Conservation (phyloP, 2,329 filamentous ascomycete genomes). For the Exophiala oligosperma region DNA sequence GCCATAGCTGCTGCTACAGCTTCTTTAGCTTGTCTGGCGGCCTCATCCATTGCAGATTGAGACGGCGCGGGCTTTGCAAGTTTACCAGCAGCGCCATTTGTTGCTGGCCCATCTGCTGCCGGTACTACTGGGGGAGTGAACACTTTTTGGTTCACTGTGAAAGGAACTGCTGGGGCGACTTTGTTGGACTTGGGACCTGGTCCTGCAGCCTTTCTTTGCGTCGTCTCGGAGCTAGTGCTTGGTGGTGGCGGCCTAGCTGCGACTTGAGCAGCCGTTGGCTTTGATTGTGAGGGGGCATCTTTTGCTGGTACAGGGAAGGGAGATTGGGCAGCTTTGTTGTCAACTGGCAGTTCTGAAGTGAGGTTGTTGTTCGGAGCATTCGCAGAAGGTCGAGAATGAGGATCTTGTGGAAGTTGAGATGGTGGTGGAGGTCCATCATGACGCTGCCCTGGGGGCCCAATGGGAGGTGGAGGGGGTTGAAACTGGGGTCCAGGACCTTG, state of each 20-base stretch:
- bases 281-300: slow-evolving; percentile 24
- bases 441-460: slow-evolving; percentile 55
- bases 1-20: slow-evolving; percentile 55
- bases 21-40: slow-evolving; percentile 49
- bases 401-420: slow-evolving; percentile 32
- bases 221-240: slow-evolving; percentile 9
- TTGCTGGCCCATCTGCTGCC: slow-evolving; percentile 33
- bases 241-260: slow-evolving; percentile 26
- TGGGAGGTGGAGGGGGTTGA: slow-evolving; percentile 53
- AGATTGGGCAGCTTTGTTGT: slow-evolving; percentile 41
- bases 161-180: slow-evolving; percentile 49
- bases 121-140: slow-evolving; percentile 36
- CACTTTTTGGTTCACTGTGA: slow-evolving; percentile 37
- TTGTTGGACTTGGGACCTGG: slow-evolving; percentile 41
- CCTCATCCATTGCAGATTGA: slow-evolving; percentile 45
- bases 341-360: slow-evolving; percentile 46
- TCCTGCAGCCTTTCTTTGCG: slow-evolving; percentile 27
- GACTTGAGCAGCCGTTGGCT: slow-evolving; percentile 28
- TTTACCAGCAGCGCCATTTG: slow-evolving; percentile 32
- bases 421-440: slow-evolving; percentile 36
- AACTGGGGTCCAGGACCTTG: slow-evolving; percentile 63
- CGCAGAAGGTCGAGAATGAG: slow-evolving; percentile 20
- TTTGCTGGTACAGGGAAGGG: slow-evolving; percentile 34
- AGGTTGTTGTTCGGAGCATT: slow-evolving; percentile 35
- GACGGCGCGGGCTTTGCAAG: slow-evolving; percentile 26